Percentiles rank a stretch among this genome's conserved stretches.
Conservation (phyloP, 768 basidiomycete species). For the Chalciporus chontae region DNA sequence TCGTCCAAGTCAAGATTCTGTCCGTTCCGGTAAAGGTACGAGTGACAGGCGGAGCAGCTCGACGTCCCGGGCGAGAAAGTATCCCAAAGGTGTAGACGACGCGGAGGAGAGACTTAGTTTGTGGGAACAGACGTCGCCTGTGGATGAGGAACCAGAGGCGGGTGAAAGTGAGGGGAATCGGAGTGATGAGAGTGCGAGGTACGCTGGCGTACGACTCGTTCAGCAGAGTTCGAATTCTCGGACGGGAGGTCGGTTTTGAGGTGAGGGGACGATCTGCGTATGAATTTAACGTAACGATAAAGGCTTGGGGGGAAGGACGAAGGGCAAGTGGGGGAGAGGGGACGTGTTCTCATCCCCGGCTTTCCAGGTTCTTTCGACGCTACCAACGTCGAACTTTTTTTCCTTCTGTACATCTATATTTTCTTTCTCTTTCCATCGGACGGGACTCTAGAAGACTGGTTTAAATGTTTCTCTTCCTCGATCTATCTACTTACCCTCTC, state of each 20-base stretch:
- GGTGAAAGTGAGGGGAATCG: neutral
- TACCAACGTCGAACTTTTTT: neutral
- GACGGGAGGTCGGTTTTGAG: slow-evolving; percentile 10
- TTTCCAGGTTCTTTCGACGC: too few species aligned
- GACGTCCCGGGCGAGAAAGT: slow-evolving; percentile 47
- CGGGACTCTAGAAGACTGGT: neutral
- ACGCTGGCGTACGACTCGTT: slow-evolving; percentile 40
- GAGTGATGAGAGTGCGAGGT: neutral
- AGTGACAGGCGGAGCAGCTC: slow-evolving; percentile 29
- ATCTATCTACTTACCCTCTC: neutral
- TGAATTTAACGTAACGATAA: too few species aligned
- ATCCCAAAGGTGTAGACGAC: slow-evolving; percentile 49
- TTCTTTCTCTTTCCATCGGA: neutral
- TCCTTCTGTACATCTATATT: neutral
- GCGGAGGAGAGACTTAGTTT: slow-evolving; percentile 59
- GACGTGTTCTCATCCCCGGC: neutral
- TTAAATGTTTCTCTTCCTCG: neutral
- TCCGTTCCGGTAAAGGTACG: neutral
- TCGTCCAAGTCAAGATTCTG: neutral
- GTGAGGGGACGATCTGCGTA: too few species aligned
- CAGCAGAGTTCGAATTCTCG: slow-evolving; percentile 19
- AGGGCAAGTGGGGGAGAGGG: too few species aligned
- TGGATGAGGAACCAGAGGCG: slow-evolving; percentile 20
- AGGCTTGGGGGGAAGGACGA: too few species aligned
- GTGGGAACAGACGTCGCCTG: slow-evolving; percentile 37